Base-by-base conservation (phyloP, 1,284 basidiomycete genomes). In the Uromyces viciae-fabae region DNA sequence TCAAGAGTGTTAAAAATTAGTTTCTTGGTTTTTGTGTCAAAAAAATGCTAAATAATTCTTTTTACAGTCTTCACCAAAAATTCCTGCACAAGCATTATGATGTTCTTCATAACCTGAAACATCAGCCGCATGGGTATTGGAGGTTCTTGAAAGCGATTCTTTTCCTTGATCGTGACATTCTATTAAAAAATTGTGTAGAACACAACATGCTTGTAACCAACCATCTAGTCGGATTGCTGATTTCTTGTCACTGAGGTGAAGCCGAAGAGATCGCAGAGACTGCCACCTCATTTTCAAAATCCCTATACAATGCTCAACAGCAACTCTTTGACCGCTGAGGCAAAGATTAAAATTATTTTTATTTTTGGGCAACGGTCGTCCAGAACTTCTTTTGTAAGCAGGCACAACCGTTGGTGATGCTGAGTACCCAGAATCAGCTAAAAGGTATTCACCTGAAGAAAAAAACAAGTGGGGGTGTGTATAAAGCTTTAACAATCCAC, bases 381-480 rank as follows among this genome's bases (percentile, higher is more conserved):
- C 40, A 28, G 7, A 8, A 5, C 5, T 17, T 28, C 11, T 22
- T 25, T 64, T 76, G 74, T 33, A 76, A 1, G 38, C 60, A 7
- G 74, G 74, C 31, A 62, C 31, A 17, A 38, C 38, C 5, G 74
- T 76, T 8, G 33, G 15, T 1, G 60, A n/a, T 31, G 74, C 28
- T 15, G 49, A 38, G 49, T 76, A 76, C 14, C n/a, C 74, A 31
- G 74, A 76, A 25, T 66, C 42, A 2, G 74, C 74, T 17, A 76
- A 33, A 15, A 66, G 28, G 33, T 64, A 76, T 33, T 76, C 42
- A 9, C 60, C 74, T 52, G 28, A n/a, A 3, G 38, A 62, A 17
- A 62, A 36, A 36, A 62, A 62, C 11, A 1, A 1, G 11, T 3
- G 11, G 5, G n/a, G 56, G 9, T 58, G 3, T 8, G 3, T 22